Percentiles rank a stretch among this genome's conserved stretches.
Conservation (phyloP, 1,284 basidiomycete genomes). For the Rhodotorula sp. region DNA sequence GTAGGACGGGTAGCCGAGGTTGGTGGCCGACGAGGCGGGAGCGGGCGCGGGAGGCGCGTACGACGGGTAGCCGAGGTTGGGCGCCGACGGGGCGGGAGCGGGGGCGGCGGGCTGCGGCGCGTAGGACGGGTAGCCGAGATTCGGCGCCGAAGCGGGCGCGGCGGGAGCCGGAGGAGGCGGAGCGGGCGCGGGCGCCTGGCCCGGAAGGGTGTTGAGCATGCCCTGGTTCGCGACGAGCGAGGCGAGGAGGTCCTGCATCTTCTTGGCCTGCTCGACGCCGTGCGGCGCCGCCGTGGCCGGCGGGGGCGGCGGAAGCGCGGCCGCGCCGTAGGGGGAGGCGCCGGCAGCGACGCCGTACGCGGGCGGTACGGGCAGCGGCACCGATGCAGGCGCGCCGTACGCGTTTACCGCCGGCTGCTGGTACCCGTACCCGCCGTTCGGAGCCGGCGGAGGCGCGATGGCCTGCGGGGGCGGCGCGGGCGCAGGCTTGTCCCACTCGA, state of each 20-base stretch:
- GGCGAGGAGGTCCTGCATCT: constrained; percentile 50
- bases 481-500: constrained; percentile 71
- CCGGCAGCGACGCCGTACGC: neutral
- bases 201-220: neutral
- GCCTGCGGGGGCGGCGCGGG: neutral
- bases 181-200: no score
- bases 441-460: neutral
- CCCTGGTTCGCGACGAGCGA: constrained; percentile 39
- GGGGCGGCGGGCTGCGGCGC: neutral
- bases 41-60: neutral
- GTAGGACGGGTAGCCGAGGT: neutral
- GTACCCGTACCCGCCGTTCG: neutral
- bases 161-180: neutral
- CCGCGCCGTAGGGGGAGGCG: neutral
- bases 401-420: neutral
- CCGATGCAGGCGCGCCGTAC: neutral
- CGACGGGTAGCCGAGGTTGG: neutral
- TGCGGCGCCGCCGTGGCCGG: constrained; percentile 11
- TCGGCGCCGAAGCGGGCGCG: no score
- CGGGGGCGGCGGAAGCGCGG: constrained; percentile 6
- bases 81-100: neutral
- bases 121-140: neutral
- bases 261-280: constrained; percentile 50
- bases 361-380: neutral
- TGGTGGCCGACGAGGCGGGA: neutral